Base-by-base conservation (phyloP, 495 filamentous ascomycete species). In the Cercophora scortea region DNA sequence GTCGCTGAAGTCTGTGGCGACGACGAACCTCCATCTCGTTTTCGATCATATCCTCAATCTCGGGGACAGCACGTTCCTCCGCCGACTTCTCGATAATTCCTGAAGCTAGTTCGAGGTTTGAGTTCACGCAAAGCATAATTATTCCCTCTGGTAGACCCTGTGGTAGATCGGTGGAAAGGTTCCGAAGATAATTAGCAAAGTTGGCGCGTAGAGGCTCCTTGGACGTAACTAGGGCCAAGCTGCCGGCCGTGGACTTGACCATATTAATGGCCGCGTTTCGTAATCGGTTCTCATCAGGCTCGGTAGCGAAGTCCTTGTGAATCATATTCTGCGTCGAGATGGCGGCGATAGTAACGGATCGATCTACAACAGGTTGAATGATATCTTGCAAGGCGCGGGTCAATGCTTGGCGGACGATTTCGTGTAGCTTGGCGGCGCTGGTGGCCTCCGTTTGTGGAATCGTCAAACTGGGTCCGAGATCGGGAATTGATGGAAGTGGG, bases 51-150 rank as follows among this genome's bases (percentile, higher is more conserved):
- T 90, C 86, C 61, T 97, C 91, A 54, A 99, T 96, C 65, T 97
- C 92, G 12, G 88, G 86, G 34, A 96, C 74, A 11, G 92, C 90
- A 49, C 90, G 89, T 57, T 93, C 87, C 64, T 96, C 92, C 9
- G 93, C 94, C 35, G 90, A 90, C 61, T 90, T 87, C 66, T 97
- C 93, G 32, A 99, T 90, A 53, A 95, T 85, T 47, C 79, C 85
- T 62, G 93, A 97, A 42, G 93, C 90, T 45, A 87, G 79, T 56
- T 99, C 93, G 32, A 97, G 76, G 66, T 99, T 99, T 51, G 95
- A 93, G 63, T 97, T 97, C 54, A 97, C 91, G 65, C 94, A 96
- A 87, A 97, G 95, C 53, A 96, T 77, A 50, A 97, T 91, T 19
- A 82, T 81, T 16, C 90, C 90, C 63, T 99, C 94, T 2, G 90